These are phyloP conservation scores for Colletotrichum sp. DNA, from an alignment of 2,329 filamentous ascomycete genomes.

Conservation along the genomic window DNA sequence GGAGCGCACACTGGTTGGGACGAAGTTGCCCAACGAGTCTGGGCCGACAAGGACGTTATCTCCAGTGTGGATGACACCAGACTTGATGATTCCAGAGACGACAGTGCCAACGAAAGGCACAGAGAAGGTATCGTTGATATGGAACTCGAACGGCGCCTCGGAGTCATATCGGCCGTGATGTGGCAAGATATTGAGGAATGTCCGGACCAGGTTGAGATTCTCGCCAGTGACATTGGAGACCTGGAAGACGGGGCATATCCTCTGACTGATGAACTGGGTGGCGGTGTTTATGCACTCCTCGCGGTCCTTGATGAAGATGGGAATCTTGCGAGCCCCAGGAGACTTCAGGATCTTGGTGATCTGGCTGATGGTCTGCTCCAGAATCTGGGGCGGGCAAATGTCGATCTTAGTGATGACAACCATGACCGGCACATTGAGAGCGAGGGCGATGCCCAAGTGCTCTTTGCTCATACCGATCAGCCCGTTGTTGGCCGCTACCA, in stretches of 20 bases:
- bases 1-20: conserved; percentile 82
- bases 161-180: conserved; percentile 93
- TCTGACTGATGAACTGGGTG: conserved; percentile 91
- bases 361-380: conserved; percentile 91
- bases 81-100: conserved; percentile 91
- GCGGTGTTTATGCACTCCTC: conserved; percentile 96
- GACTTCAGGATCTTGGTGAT: conserved; percentile 93
- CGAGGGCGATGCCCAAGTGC: conserved; percentile 91
- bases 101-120: conserved; percentile 97
- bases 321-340: conserved; percentile 91
- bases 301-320: conserved; percentile 89
- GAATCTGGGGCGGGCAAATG: conserved; percentile 94
- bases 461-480: conserved; percentile 98
- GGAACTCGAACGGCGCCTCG: conserved; percentile 89
- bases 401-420: conserved; percentile 98
- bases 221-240: conserved; percentile 97
- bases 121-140: conserved; percentile 97
- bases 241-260: conserved; percentile 97
- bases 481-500: conserved; percentile 98
- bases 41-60: conserved; percentile 89
- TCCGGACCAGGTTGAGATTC: conserved; percentile 86
- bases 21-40: conserved; percentile 89
- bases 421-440: conserved; percentile 96
- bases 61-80: conserved; percentile 86
- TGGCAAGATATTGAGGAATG: conserved; percentile 93